Base-by-base conservation (phyloP, 306 rosid species). In the Casuarina glauca region DNA sequence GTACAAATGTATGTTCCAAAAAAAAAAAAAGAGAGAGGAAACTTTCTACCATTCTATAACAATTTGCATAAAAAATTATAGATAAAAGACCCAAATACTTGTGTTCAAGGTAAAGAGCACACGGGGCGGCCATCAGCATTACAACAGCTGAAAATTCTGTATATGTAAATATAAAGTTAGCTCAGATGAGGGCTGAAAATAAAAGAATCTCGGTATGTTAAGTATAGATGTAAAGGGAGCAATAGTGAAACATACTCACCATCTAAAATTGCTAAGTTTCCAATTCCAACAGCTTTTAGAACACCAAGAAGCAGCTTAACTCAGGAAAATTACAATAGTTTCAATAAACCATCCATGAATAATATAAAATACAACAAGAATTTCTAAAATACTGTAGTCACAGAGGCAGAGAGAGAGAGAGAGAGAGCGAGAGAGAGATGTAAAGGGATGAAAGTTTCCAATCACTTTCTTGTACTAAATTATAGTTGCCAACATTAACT, bases 291-390 rank as follows among this genome's bases (percentile, higher is more conserved):
- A 13, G 85, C 85, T 80, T 95, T 95, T 51, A 95, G 89, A 76
- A 90, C 97, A 46, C 99, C 99, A 38, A 92, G 96, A 41, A 95
- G 92, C 62, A 95, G 88, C 85, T 97, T 91, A 41, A 95, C 97
- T 97, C 92, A 82, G 80, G 72, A 75, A 60, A n/a, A 45, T 46
- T 58, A 49, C 38, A 73, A 53, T 76, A 78, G 6, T 11, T 76
- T 43, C 3, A 19, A 46, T 35, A 54, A 58, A 80, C 69, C 63
- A 70, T 63, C 54, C 75, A 69, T 54, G 73, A 52, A 52, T 11
- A 49, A 71, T 44, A 6, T 38, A 12, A 38, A 63, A 44, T 63
- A 6, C 43, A 38, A 2, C 46, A 36, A 39, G 70, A 39, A 41
- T 26, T 16, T 4, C 16, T 16, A n/a, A n/a, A n/a, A n/a, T n/a